Evolutionary conservation across 2,329 filamentous ascomycete species (phyloP).

Genomic region (Diaporthe humulicola): DNA sequence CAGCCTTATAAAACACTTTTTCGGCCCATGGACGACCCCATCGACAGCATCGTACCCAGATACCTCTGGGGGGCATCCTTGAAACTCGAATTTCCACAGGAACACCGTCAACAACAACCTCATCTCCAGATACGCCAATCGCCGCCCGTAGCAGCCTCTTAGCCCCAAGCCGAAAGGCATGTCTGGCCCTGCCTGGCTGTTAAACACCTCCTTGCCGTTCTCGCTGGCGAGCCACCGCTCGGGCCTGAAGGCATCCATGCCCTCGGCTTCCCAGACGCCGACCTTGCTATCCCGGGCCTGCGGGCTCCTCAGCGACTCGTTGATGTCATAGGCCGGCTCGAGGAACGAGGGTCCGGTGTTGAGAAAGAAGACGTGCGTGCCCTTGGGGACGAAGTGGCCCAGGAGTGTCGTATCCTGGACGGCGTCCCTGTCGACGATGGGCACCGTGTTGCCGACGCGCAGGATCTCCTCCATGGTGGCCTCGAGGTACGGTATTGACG

Average conservation of each 20-base stretch:
- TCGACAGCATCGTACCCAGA: conserved; percentile 33
- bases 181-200: conserved; percentile 44
- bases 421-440: conserved; percentile 59
- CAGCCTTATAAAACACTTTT: conserved; percentile 33
- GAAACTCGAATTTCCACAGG: conserved; percentile 48
- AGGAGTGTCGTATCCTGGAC: conserved; percentile 54
- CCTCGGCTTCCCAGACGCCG: conserved; percentile 11
- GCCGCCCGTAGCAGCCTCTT: conserved; percentile 47
- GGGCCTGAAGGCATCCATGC: conserved; percentile 31
- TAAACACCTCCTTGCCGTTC: conserved; percentile 39
- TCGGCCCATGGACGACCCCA: conserved; percentile 32
- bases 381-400: conserved; percentile 55
- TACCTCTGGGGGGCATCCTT: conserved; percentile 44
- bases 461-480: conserved; percentile 61
- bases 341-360: conserved; percentile 48
- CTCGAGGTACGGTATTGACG: conserved; percentile 59
- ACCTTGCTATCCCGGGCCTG: conserved; percentile 20
- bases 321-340: conserved; percentile 17
- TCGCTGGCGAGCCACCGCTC: conserved; percentile 33
- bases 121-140: conserved; percentile 49
- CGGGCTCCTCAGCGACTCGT: conserved; percentile 29
- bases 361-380: conserved; percentile 58
- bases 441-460: conserved; percentile 60
- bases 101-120: conserved; percentile 44
- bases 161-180: conserved; percentile 45